These are phyloP conservation scores for Xylaria longipes DNA, from an alignment of 495 filamentous ascomycete species.

Conservation along the genomic window DNA sequence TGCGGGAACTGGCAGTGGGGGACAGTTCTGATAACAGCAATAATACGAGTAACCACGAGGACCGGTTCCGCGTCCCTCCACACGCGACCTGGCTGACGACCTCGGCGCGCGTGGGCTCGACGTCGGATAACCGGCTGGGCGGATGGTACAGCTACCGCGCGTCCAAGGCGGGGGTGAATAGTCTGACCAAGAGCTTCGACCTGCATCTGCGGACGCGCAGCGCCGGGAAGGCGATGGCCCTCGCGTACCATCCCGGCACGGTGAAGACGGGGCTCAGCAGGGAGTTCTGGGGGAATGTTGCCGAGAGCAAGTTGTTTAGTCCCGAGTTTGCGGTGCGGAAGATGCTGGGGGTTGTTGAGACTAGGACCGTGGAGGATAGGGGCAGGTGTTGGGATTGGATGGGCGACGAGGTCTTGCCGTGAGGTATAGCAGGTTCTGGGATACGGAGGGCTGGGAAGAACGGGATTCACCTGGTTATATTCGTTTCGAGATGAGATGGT, in stretches of 20 bases:
- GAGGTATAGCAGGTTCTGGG: neutral
- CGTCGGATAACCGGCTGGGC: conserved; percentile 70
- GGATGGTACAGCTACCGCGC: conserved; percentile 82
- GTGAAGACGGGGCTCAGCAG: conserved; percentile 76
- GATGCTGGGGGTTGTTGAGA: conserved; percentile 60
- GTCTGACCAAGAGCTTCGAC: conserved; percentile 74
- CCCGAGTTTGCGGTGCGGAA: conserved; percentile 65
- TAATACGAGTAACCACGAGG: neutral
- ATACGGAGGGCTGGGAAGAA: neutral
- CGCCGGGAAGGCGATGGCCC: conserved; percentile 64
- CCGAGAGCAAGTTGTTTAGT: conserved; percentile 65
- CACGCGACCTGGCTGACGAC: conserved; percentile 72
- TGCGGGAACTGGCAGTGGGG: conserved; percentile 25
- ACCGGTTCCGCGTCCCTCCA: conserved; percentile 8
- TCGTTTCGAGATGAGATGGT: neutral
- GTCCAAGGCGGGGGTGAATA: conserved; percentile 74
- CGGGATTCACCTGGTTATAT: conserved; percentile 5
- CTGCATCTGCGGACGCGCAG: conserved; percentile 62
- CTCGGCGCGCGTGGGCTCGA: conserved; percentile 78
- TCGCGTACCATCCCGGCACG: conserved; percentile 83
- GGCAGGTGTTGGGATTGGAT: conserved; percentile 82
- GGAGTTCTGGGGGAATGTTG: conserved; percentile 71
- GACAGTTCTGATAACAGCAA: no score
- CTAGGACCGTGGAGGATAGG: conserved; percentile 57
- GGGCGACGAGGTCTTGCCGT: conserved; percentile 72